Conservation (phyloP, 2,329 filamentous ascomycete genomes). For the Talaromyces sp. region DNA sequence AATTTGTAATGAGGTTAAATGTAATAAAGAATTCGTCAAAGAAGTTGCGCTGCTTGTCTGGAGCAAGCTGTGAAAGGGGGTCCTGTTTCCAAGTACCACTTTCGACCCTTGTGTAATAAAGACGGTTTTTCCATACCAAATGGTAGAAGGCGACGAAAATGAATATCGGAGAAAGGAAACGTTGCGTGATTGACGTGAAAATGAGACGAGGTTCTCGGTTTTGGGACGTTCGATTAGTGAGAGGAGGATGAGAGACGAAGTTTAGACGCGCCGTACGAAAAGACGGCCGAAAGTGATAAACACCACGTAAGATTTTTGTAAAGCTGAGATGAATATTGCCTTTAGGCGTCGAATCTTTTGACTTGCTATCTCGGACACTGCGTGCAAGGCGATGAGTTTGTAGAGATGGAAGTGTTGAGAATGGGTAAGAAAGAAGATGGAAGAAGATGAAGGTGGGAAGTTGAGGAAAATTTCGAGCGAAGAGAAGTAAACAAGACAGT, state of each 20-base stretch:
- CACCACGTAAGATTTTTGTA: not conserved
- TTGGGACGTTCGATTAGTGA: not conserved
- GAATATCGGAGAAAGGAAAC: not conserved
- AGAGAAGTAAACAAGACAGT: not conserved
- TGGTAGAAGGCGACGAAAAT: not conserved
- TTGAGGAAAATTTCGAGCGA: not conserved
- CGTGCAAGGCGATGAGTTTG: not conserved
- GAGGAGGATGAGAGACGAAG: not conserved
- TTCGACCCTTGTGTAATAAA: not conserved
- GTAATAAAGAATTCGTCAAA: not conserved
- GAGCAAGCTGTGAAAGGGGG: not conserved
- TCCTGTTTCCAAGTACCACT: not conserved
- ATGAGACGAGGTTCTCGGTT: not conserved
- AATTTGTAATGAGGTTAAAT: not conserved
- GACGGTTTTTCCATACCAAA: not conserved
- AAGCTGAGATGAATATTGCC: not conserved
- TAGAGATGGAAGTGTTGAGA: not conserved
- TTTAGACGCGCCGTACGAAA: constrained; percentile 5
- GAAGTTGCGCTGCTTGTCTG: not conserved
- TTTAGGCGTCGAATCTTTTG: not conserved
- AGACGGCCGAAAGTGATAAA: not conserved
- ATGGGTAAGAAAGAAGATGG: not conserved
- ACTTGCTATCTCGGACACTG: constrained; percentile 1
- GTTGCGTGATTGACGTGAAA: not conserved
- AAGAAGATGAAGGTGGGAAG: not conserved